Evolutionary conservation across 208 protist species (phyloP), one percentile per base, ranked within the genome.

Genomic region (Leptomonas pyrrhocoris): DNA sequence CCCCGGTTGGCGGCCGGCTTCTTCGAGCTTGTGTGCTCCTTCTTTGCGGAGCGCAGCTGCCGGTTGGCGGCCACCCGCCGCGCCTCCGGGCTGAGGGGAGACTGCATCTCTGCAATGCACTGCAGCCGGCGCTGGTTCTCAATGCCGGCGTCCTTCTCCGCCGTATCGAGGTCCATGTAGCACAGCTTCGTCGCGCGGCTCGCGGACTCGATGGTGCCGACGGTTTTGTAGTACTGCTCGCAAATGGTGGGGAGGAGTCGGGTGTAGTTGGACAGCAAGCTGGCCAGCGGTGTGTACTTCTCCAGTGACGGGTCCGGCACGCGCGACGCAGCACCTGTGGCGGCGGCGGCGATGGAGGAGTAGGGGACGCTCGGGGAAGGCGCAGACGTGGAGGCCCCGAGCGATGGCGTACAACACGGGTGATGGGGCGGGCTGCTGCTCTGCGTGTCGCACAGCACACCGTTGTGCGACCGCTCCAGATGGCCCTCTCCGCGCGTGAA

Each of bases 51-150:
- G 54, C 65, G 70, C 30, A 89, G 68, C 57, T 77, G 61, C 34
- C 78, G 68, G 21, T 49, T 73, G 21, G 74, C 63, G 2, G 77
- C 81, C 31, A 77, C 54, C 21, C 77, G 53, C 30, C 70, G 46
- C 36, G 85, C 66, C 72, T 82, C 78, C 64, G 38, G 43, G 48
- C 73, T 76, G 18, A 90, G 67, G 30, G 85, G 85, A 1, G 85
- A 90, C 58, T 74, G 74, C 50, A 81, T 16, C n/a, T 73, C 51
- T 2, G 54, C 7, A 36, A 90, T 86, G 38, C 74, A 64, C 48
- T 84, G 74, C 43, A 95, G 58, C 2, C 90, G 80, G 13, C 90
- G 78, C 45, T 60, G 71, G 50, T 91, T 92, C 80, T 95, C 90
- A 16, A 70, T 58, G 2, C 70, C 77, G 31, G 85, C 82, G 40